A percentile compares a stretch with the other conserved stretches of the same genome.
Evolutionary conservation across 345 rosid species (phyloP).

Genomic region (Alliaria petiolata): DNA sequence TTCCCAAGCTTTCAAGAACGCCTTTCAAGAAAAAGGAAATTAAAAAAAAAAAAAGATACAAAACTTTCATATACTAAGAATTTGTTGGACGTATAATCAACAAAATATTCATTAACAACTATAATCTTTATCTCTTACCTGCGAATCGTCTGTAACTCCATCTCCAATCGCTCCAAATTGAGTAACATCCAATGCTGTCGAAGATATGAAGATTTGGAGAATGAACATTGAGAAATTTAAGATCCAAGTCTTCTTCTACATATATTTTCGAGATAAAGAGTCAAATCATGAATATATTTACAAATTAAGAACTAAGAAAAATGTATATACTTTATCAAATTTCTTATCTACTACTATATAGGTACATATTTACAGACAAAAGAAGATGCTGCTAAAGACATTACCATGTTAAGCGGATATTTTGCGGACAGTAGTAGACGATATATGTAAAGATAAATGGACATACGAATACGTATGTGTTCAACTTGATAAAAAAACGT

Average conservation of each 20-base stretch:
- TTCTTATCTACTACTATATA: neutral
- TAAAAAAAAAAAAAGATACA: neutral
- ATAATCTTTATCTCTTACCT: neutral
- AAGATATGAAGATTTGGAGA: constrained; percentile 26
- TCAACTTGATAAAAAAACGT: neutral
- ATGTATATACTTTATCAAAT: neutral
- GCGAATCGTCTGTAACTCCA: constrained; percentile 31
- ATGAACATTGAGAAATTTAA: constrained; percentile 11
- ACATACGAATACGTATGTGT: neutral
- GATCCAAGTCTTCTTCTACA: constrained; percentile 27
- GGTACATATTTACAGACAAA: constrained; percentile 1
- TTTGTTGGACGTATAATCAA: neutral
- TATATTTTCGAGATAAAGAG: neutral
- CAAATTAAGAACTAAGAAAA: neutral
- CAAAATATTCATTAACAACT: neutral
- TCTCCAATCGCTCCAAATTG: constrained; percentile 35
- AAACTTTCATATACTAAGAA: neutral
- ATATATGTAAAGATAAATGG: neutral
- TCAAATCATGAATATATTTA: neutral
- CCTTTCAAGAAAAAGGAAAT: constrained; percentile 30
- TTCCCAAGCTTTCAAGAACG: constrained; percentile 40
- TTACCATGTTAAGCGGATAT: constrained; percentile 22
- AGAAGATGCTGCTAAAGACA: constrained; percentile 23
- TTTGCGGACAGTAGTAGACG: constrained; percentile 10
- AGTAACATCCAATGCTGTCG: constrained; percentile 29